Evolutionary conservation across 768 basidiomycete genomes (phyloP), one percentile per base, ranked within the genome.

Genomic region (Xerocomus potaroensis): DNA sequence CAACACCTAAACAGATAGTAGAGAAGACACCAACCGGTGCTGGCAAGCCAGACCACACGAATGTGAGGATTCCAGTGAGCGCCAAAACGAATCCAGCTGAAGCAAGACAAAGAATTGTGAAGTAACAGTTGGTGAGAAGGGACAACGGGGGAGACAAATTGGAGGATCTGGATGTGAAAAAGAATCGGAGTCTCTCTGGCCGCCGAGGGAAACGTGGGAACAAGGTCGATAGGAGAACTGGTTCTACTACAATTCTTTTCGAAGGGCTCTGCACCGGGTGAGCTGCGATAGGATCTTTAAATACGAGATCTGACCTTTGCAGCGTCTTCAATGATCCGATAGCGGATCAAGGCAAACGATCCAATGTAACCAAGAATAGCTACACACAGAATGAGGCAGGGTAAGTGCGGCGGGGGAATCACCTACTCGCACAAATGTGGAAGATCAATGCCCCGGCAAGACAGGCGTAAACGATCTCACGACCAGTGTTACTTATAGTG

Each of bases 361-460:
- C 61, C 64, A 22, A 53, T 15, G 39, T 60, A 66, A 9, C 54
- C 57, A 11, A 68, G 55, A 18, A 68, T 48, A 33, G 54, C 62
- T 66, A 36, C 5, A n/a, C 24, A 31, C 10, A n/a, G 27, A 33
- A 33, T 42, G 22, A 48, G 30, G 5, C 8, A 10, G 12, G 30
- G 12, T 16, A 29, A 35, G 35, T 8, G 30, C 23, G 14, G 48
- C 3, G 24, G 5, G 27, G 21, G 45, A 48, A 18, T 27, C 14
- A 55, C 64, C 19, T 32, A 64, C 64, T 5, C 42, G 64, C 57
- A 51, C 54, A 64, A 8, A 68, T 39, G 22, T 67, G 64, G 38
- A 66, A 62, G 27, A 67, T 40, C 33, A 66, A 41, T 19, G 66
- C 64, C 5, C 66, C 66, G 6, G 62, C 34, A 37, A 66, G 60